phyloP scores from a whole-genome alignment of 2,329 filamentous ascomycete species.

The Waltergamsia citrina region DNA sequence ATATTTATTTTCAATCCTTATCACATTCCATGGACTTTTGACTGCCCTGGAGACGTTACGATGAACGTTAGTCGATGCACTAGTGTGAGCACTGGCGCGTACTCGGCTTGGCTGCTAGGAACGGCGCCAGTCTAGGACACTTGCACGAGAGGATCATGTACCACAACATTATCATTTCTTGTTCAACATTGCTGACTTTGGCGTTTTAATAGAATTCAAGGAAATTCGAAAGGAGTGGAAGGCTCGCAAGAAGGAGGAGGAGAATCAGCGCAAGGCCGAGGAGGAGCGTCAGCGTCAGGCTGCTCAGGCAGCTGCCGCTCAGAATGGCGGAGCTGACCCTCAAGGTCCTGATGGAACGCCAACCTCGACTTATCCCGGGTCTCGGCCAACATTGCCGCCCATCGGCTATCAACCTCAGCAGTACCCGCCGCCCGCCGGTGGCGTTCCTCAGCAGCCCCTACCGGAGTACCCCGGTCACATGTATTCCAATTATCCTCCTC shows the following conservation, averaged over 20 bases:
- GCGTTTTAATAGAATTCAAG: constrained; percentile 75
- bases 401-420: constrained; percentile 63
- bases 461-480: constrained; percentile 47
- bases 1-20: no score
- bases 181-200: not conserved
- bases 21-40: no score
- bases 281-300: constrained; percentile 64
- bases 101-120: no score
- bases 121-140: no score
- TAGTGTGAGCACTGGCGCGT: no score
- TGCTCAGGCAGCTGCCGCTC: constrained; percentile 37
- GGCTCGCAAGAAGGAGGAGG: constrained; percentile 97
- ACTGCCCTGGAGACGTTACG: no score
- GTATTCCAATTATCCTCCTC: constrained; percentile 48
- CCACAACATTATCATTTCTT: no score
- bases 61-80: no score
- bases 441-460: constrained; percentile 41
- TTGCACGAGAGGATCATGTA: no score
- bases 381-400: constrained; percentile 59
- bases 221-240: constrained; percentile 99
- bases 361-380: constrained; percentile 45
- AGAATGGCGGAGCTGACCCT: constrained; percentile 38
- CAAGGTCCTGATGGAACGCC: constrained; percentile 30
- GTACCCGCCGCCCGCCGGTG: constrained; percentile 53
- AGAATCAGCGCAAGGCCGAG: constrained; percentile 77